Conservation (phyloP, 352 stramenopile species). For the Blastocystis sp. region DNA sequence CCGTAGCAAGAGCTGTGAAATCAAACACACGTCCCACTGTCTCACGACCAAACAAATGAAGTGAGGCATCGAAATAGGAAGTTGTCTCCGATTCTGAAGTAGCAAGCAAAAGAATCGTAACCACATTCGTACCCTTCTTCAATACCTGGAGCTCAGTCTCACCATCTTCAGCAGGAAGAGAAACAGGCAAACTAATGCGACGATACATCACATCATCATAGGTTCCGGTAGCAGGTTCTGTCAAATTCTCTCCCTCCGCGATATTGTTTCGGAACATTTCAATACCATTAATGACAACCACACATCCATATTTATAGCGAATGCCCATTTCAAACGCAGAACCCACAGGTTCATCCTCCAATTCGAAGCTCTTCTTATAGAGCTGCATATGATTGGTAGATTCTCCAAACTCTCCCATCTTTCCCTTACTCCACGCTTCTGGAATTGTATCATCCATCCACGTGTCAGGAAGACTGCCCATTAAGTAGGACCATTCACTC, state of each 20-base stretch:
- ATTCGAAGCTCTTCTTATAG: conserved; percentile 33
- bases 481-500: conserved; percentile 8
- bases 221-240: not conserved
- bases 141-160: not conserved
- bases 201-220: not conserved
- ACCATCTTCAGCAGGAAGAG: not conserved
- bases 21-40: conserved; percentile 2
- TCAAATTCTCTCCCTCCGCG: not conserved
- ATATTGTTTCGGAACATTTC: conserved; percentile 38
- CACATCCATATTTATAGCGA: not conserved
- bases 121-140: not conserved
- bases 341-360: not conserved
- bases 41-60: conserved; percentile 4
- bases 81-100: not conserved
- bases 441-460: not conserved
- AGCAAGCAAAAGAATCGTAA: conserved; percentile 1
- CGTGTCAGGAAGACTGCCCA: not conserved
- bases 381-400: conserved; percentile 38
- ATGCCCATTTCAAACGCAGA: conserved; percentile 10
- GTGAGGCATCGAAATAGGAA: conserved; percentile 3
- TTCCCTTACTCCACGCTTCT: conserved; percentile 2
- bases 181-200: not conserved
- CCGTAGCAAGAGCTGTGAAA: not conserved
- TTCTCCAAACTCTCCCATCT: conserved; percentile 2
- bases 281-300: conserved; percentile 14